Evolutionary conservation across 1,284 basidiomycete genomes (phyloP), one percentile per base, ranked within the genome.

Genomic region (Phylloboletellus chloephorus): DNA sequence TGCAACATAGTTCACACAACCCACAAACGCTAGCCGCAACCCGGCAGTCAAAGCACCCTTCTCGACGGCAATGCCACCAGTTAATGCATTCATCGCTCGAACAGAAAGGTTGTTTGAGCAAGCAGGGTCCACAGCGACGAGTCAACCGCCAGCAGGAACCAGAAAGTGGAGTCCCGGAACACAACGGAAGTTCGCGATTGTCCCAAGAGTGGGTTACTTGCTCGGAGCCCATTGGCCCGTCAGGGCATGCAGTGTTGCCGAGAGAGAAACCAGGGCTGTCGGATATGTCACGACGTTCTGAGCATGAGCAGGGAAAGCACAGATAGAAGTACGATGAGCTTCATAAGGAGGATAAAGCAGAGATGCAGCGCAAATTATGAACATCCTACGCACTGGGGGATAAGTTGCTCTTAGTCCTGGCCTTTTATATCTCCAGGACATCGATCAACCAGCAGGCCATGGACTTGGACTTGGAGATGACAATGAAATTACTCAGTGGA

Each of bases 221-320:
- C 67, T 28, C 68, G 41, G 25, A 78, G 65, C 9, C 76, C 76
- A 51, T 76, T 67, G 2, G 41, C 25, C 74, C 75, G 41, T 74
- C 61, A 9, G 75, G 78, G 58, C 76, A 77, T n/a, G 71, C 65
- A 38, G 74, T 71, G 11, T 52, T 54, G 46, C 45, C 37, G 12
- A 74, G 58, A 1, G 67, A 67, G 21, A 51, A 48, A 20, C 34
- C 39, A 0, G 50, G 20, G 28, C 65, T 66, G 57, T 74, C 74
- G 52, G 74, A 76, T 64, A 73, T 43, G 69, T 61, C 30, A 73
- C 65, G 21, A 28, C 26, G n/a, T 25, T 32, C 32, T 19, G 7
- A 15, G 48, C 43, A 21, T 49, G 37, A 15, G 43, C 49, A 15
- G 63, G 66, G 31, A 57, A 40, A n/a, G 54, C 50, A 31, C 52